These are phyloP conservation scores for Lyophyllum semitale DNA, from an alignment of 768 basidiomycete species.

Conservation along the genomic window DNA sequence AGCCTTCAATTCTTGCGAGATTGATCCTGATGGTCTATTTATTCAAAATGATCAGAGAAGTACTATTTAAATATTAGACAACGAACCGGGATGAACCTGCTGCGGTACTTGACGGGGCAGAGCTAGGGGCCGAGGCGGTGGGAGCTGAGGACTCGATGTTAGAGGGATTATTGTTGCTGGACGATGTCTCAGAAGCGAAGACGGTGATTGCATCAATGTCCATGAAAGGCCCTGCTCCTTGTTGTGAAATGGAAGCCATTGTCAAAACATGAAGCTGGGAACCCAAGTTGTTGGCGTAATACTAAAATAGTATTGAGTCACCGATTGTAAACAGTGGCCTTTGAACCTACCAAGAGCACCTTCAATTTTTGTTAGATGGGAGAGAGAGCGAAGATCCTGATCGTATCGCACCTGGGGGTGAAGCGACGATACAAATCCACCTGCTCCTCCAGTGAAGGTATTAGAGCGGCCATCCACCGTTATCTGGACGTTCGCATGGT, in stretches of 20 bases:
- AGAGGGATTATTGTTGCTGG: not conserved
- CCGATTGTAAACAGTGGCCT: not conserved
- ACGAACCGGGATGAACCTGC: slow-evolving; percentile 4
- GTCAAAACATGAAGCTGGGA: slow-evolving; percentile 39
- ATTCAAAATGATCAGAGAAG: not conserved
- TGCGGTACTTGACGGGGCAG: not conserved
- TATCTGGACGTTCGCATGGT: slow-evolving; percentile 49
- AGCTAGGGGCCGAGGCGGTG: not conserved
- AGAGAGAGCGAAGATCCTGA: not conserved
- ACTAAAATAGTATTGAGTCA: slow-evolving; percentile 28
- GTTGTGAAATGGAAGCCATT: slow-evolving; percentile 32
- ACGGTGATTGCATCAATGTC: slow-evolving; percentile 46
- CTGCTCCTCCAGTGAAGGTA: slow-evolving; percentile 35
- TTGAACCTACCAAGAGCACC: slow-evolving; percentile 34
- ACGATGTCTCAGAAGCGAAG: slow-evolving; percentile 25
- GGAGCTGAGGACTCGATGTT: not conserved
- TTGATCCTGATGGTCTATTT: slow-evolving; percentile 5
- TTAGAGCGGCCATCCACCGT: slow-evolving; percentile 41
- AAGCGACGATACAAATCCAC: slow-evolving; percentile 32
- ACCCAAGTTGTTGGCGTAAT: slow-evolving; percentile 41
- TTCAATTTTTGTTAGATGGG: slow-evolving; percentile 5
- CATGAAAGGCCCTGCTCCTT: slow-evolving; percentile 37
- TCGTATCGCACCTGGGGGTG: slow-evolving; percentile 25
- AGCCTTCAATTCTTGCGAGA: not conserved
- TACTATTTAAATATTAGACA: not conserved